These are phyloP conservation scores for Fusarium brevicatenulatum DNA, from an alignment of 2,329 filamentous ascomycete genomes.

Conservation along the genomic window DNA sequence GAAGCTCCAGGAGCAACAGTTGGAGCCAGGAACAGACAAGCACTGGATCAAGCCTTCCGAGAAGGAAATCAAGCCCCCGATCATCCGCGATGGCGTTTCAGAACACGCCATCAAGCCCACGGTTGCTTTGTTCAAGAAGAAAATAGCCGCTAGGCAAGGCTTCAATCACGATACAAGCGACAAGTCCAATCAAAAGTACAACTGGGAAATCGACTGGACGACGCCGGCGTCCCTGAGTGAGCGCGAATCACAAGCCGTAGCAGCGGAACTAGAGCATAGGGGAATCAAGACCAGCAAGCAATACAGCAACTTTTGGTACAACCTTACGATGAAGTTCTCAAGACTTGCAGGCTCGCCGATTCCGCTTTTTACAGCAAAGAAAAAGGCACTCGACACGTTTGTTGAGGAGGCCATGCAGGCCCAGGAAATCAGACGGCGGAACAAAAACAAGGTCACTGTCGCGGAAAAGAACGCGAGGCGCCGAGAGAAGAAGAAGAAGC, in stretches of 20 bases:
- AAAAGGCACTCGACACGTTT: conserved; percentile 37
- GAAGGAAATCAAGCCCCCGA: conserved; percentile 26
- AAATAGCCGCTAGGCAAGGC: conserved; percentile 25
- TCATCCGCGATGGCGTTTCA: conserved; percentile 38
- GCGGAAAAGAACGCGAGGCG: not conserved
- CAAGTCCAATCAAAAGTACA: conserved; percentile 7
- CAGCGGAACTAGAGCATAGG: conserved; percentile 27
- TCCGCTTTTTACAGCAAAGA: conserved; percentile 42
- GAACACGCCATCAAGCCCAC: conserved; percentile 42
- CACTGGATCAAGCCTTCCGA: conserved; percentile 9
- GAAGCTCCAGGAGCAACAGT: conserved; percentile 1
- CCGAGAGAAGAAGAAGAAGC: not conserved
- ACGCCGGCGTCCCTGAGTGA: conserved; percentile 7
- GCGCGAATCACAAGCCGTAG: conserved; percentile 12
- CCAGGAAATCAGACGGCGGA: not conserved
- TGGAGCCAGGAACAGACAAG: not conserved
- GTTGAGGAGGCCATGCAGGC: conserved; percentile 34
- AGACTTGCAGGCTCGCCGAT: conserved; percentile 25
- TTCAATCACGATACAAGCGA: not conserved
- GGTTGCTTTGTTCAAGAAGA: conserved; percentile 30
- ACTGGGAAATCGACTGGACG: conserved; percentile 31
- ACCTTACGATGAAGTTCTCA: conserved; percentile 39
- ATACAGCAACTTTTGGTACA: conserved; percentile 41
- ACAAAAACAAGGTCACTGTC: not conserved
- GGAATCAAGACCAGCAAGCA: conserved; percentile 27